These are phyloP conservation scores for Aspergillus quadrilineatus DNA, from an alignment of 2,329 filamentous ascomycete genomes.

Conservation along the genomic window DNA sequence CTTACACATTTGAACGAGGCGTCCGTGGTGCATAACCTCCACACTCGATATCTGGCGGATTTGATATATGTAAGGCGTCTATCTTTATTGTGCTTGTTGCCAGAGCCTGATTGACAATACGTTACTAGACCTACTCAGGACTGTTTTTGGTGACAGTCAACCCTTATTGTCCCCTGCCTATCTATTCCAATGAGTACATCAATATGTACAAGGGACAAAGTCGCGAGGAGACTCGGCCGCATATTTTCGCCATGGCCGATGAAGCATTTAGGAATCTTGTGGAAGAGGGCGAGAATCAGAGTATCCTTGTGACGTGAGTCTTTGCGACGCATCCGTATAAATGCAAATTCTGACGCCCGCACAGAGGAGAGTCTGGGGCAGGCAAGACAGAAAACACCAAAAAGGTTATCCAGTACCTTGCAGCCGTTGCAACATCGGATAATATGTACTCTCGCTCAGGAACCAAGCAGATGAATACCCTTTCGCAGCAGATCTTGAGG, in stretches of 20 bases:
- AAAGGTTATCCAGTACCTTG: constrained; percentile 98
- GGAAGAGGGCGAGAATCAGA: constrained; percentile 93
- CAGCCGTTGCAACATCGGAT: constrained; percentile 86
- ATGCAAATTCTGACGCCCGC: not conserved
- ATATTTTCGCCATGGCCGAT: constrained; percentile 97
- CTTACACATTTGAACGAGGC: constrained; percentile 96
- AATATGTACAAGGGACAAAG: constrained; percentile 95
- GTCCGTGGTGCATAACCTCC: constrained; percentile 94
- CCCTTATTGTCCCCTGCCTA: constrained; percentile 89
- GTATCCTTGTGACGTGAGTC: constrained; percentile 82
- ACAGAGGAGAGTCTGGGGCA: constrained; percentile 84
- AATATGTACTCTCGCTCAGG: constrained; percentile 61
- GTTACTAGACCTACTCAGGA: constrained; percentile 79
- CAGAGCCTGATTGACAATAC: not conserved
- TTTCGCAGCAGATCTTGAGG: constrained; percentile 93
- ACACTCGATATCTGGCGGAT: constrained; percentile 92
- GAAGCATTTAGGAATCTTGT: constrained; percentile 94
- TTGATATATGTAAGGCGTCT: constrained; percentile 69
- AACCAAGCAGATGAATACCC: constrained; percentile 70
- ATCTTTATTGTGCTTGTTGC: too few species aligned
- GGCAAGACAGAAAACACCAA: constrained; percentile 99
- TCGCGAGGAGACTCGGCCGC: constrained; percentile 91
- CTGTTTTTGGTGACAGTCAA: constrained; percentile 97
- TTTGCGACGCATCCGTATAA: not conserved
- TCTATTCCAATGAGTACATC: constrained; percentile 95